phyloP scores from a whole-genome alignment of 768 basidiomycete genomes.

The Rickenella mellea region DNA sequence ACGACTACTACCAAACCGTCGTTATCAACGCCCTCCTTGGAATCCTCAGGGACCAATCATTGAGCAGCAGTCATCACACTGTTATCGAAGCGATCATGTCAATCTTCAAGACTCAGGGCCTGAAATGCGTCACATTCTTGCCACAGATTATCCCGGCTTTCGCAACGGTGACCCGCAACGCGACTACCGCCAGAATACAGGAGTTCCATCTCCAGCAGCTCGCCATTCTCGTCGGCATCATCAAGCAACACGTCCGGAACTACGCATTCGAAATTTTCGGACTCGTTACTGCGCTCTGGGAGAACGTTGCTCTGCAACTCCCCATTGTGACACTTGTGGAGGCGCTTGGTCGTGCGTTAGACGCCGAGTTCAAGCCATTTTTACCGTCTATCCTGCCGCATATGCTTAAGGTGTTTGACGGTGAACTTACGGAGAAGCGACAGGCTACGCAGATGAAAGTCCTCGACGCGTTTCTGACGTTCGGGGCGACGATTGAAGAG shows the following conservation, averaged over 20 bases:
- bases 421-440: conserved; percentile 74
- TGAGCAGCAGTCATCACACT: conserved; percentile 80
- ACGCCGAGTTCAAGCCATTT: conserved; percentile 96
- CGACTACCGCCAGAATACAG: conserved; percentile 65
- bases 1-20: conserved; percentile 96
- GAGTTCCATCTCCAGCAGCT: conserved; percentile 94
- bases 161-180: conserved; percentile 74
- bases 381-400: conserved; percentile 83
- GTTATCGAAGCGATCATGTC: conserved; percentile 98
- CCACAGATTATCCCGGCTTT: conserved; percentile 98
- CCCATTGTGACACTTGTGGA: conserved; percentile 91
- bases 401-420: conserved; percentile 84
- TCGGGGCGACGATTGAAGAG: conserved; percentile 95
- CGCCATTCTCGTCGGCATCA: conserved; percentile 89
- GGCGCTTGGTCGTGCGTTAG: conserved; percentile 84
- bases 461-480: conserved; percentile 89
- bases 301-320: conserved; percentile 70
- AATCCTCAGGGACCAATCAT: conserved; percentile 81
- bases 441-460: conserved; percentile 78
- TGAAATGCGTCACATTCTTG: conserved; percentile 92
- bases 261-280: conserved; percentile 80
- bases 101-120: conserved; percentile 95
- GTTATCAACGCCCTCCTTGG: conserved; percentile 82
- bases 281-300: conserved; percentile 88
- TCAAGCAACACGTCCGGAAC: conserved; percentile 94